Evolutionary conservation across 1,284 basidiomycete genomes (phyloP), one percentile per base, ranked within the genome.

Genomic region (Ceratobasidium sp.): DNA sequence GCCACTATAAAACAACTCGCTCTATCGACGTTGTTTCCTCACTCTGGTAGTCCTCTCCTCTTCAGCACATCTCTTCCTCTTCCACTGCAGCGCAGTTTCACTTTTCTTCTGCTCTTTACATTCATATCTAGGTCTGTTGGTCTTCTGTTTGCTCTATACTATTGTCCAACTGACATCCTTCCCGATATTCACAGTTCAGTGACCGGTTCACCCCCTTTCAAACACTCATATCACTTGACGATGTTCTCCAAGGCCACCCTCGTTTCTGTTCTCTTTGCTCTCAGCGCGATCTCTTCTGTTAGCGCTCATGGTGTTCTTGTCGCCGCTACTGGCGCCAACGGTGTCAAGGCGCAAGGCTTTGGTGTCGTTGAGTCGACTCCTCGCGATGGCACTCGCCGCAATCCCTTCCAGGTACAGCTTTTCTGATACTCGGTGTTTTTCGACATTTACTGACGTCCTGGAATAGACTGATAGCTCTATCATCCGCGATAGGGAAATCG

Each of bases 301-400:
- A 58, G 30, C 46, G 76, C 74, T 9, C 76, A 78, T 59, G 76
- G 77, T 41, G 65, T 71, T 16, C 74, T 78, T 21, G 76, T 75
- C 50, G 71, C 57, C 46, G 75, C 77, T 34, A 72, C 55, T n/a
- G 77, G 77, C 28, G 75, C 76, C 45, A 78, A 78, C 61, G 77
- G 77, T 23, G 72, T 77, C 21, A 72, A 53, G 34, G 72, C 65
- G 0, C 64, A 58, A 23, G 77, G 77, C 6, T 77, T 78, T 48
- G 77, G 77, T 39, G 73, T 78, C 18, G 73, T 75, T 43, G 75
- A 77, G 8, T 58, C 75, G 26, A 78, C 77, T 36, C 77, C 78
- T 18, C 77, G 77, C 23, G 74, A 77, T 48, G 77, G 77, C 6
- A 74, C 73, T 23, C 21, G 53, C 5, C 65, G 73, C 9, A 74